Percentiles rank a stretch among this genome's conserved stretches.
Conservation (phyloP, 2,329 filamentous ascomycete species). For the Paecilomyces variotii region DNA sequence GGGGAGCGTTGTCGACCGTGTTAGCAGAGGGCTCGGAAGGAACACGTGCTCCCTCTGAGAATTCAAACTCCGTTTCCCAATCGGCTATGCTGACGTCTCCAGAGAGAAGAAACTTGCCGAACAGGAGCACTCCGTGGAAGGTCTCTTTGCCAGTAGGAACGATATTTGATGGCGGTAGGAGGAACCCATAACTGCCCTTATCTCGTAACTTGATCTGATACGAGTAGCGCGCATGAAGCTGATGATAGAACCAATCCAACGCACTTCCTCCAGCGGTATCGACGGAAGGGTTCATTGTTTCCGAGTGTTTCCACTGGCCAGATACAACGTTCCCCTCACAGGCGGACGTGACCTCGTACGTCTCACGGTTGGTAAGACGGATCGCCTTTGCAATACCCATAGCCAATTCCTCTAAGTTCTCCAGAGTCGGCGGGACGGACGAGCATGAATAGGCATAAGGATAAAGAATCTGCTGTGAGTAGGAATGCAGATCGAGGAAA, state of each 20-base stretch:
- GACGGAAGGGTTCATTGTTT: constrained; percentile 44
- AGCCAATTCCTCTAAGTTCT: constrained; percentile 86
- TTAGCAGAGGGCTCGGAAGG: neutral
- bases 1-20: neutral
- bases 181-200: constrained; percentile 87
- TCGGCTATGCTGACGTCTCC: constrained; percentile 2
- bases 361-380: constrained; percentile 66
- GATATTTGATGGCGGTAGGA: constrained; percentile 80
- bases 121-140: constrained; percentile 71
- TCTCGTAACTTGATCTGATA: constrained; percentile 93
- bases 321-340: constrained; percentile 66
- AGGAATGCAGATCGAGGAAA: constrained; percentile 85
- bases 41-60: neutral
- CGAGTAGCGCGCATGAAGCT: constrained; percentile 70
- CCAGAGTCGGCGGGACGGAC: constrained; percentile 69
- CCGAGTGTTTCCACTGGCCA: constrained; percentile 17
- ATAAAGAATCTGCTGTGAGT: constrained; percentile 89
- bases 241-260: constrained; percentile 93
- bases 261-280: constrained; percentile 76
- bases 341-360: constrained; percentile 71
- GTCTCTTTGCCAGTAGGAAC: constrained; percentile 84
- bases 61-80: constrained; percentile 3
- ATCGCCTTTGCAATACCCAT: constrained; percentile 85
- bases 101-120: constrained; percentile 59
- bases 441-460: constrained; percentile 83